Evolutionary conservation across 2,329 filamentous ascomycete genomes (phyloP), one percentile per base, ranked within the genome.

Genomic region (Sporothrix sp.): DNA sequence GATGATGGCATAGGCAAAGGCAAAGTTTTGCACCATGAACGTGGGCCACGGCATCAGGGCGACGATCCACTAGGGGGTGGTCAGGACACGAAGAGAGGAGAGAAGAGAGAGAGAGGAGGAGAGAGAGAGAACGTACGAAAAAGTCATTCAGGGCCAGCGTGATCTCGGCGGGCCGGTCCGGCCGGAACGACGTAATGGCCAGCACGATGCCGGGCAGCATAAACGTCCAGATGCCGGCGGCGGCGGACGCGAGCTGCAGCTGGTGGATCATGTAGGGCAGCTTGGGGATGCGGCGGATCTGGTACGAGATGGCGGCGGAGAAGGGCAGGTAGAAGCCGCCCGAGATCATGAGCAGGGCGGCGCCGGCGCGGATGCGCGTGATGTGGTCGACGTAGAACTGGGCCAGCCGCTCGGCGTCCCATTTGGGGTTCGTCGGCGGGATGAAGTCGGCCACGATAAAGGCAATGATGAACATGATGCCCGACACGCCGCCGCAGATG

Each of bases 271-370:
- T 53, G 40, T 47, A 53, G 4, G 51, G 51, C 11, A 53, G 39
- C 4, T 37, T 27, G 10, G 51, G 51, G n/a, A 53, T 42, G 23
- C 51, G 51, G 28, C 47, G 51, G 11, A 53, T 53, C 40, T 53
- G 51, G 42, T 53, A 49, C 2, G 51, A 49, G 16, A 53, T 53
- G 16, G 51, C 51, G 1, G 46, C 44, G 7, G 46, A 53, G 23
- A 53, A 53, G 7, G 51, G 51, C 1, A 53, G 28, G 30, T 50
- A 53, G 21, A 53, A 53, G 7, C 46, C 51, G 23, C 51, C 51
- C 1, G 40, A 18, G 25, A 53, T 50, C 51, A 53, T 53, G 8
- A 50, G 36, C 14, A 53, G 39, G 14, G 47, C 36, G 6, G 46
- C 47, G 4, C 51, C 51, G 1, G 42, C 47, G 8, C 42, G 51